Base-by-base conservation (phyloP, 2,329 filamentous ascomycete genomes). In the Cordyceps fumosorosea region DNA sequence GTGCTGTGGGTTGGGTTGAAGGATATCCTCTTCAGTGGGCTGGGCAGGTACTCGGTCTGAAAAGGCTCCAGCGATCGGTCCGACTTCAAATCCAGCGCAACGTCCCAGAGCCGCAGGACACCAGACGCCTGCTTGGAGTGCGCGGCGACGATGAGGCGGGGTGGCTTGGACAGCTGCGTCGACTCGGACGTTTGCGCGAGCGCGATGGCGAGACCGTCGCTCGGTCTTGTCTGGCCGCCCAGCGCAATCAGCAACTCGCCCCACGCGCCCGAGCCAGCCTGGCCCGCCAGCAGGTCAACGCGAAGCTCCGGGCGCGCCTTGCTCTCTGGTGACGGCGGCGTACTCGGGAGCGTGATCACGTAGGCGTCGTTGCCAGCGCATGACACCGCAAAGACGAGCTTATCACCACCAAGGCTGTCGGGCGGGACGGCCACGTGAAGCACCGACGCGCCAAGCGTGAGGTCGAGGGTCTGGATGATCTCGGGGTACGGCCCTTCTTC, bases 251-350 rank as follows among this genome's bases (percentile, higher is more conserved):
- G 72, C 0, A 79, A 80, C 72, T 88, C 85, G 7, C 84, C 84
- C 84, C 85, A 88, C n/a, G 78, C 79, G 45, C 85, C 84, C 37
- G 80, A 83, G 20, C 85, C 85, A 42, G 81, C 81, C 64, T 78
- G 80, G 22, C 79, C 81, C 8, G 80, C 79, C 56, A 84, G 69
- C 11, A 86, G 76, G 63, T 76, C 78, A 20, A 74, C 72, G 59
- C 77, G 78, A 26, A 87, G 74, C 63, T 86, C 82, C 3, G 78
- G 75, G 12, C 84, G 76, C 2, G 77, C 75, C 68, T 87, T 88
- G 71, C 82, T 85, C 67, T 80, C 76, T 12, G 82, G 80, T 2
- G 84, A 87, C 0, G 85, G 85, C 0, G 85, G 85, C 1, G 82
- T 85, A 34, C 88, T 75, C 0, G 85, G 85, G 3, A 88, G 68